A percentile compares a stretch with the other conserved stretches of the same genome.
Conservation (phyloP, 1,284 basidiomycete genomes). For the Meira nashicola region DNA sequence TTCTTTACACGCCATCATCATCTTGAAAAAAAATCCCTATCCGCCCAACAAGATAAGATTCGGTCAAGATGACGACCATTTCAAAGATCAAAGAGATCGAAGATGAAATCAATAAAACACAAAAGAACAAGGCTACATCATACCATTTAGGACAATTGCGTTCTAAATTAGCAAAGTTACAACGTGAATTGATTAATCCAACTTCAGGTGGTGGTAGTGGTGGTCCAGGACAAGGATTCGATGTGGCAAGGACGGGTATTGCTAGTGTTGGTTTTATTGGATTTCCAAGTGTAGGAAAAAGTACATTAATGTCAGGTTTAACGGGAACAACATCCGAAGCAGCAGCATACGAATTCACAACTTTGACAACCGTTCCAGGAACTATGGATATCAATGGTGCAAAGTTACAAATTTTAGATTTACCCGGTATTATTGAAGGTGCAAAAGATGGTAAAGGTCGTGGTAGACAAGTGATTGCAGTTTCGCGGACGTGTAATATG, state of each 20-base stretch:
- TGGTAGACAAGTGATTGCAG: slow-evolving; percentile 90
- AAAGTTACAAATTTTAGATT: slow-evolving; percentile 66
- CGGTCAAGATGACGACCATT: slow-evolving; percentile 18
- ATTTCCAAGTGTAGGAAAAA: slow-evolving; percentile 62
- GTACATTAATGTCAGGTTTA: slow-evolving; percentile 88
- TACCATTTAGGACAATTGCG: slow-evolving; percentile 96
- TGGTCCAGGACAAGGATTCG: slow-evolving; percentile 63
- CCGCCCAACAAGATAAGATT: not conserved
- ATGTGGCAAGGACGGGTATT: slow-evolving; percentile 91
- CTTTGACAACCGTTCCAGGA: slow-evolving; percentile 74
- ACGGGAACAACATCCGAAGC: slow-evolving; percentile 95
- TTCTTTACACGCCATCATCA: not conserved
- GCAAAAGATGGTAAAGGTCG: slow-evolving; percentile 96
- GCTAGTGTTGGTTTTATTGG: slow-evolving; percentile 73
- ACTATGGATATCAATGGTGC: slow-evolving; percentile 85
- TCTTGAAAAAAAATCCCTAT: too few relatives aligned
- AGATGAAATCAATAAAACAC: slow-evolving; percentile 59
- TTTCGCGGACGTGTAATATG: slow-evolving; percentile 93
- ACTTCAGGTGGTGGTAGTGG: slow-evolving; percentile 76
- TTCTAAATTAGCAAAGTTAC: slow-evolving; percentile 94
- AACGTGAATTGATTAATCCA: slow-evolving; percentile 84
- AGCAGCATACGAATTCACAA: slow-evolving; percentile 98
- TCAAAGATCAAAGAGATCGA: slow-evolving; percentile 52
- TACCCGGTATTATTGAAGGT: slow-evolving; percentile 95
- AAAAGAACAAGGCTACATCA: slow-evolving; percentile 79